Base-by-base conservation (phyloP, 1,284 basidiomycete species). In the Moesziomyces parantarcticus region DNA sequence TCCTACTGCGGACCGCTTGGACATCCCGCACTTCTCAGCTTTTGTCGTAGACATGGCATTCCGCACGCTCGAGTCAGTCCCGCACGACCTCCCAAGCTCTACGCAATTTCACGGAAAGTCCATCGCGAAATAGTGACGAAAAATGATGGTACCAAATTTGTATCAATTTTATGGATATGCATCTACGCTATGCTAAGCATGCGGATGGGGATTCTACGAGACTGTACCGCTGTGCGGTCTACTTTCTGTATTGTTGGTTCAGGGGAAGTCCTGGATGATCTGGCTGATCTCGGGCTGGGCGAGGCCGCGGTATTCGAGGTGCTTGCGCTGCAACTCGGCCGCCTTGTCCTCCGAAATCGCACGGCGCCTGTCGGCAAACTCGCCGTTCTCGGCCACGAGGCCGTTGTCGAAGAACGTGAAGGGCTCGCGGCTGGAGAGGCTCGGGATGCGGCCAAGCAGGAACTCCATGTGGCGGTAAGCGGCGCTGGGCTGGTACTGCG, bases 381-480 rank as follows among this genome's bases (percentile, higher is more conserved):
- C 14, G 8, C 47, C 43, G 21, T 49, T 48, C 29, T 61, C 32
- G 4, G 68, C 68, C 16, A 32, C 23, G 11, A 66, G 39, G 0
- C 63, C 63, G 36, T 62, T 66, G 42, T 72, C 56, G 23, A 53
- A 66, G 42, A 56, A 58, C 22, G 39, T 60, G 25, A 73, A 73
- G 11, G 69, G 69, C 14, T 42, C 29, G 14, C 41, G 32, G 47
- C 51, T 56, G 8, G 40, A 16, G 40, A 74, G 32, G 29, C 61
- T 69, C 29, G 60, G 52, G 21, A 80, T 67, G 26, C 79, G 60
- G 7, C 82, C 82, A 1, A 82, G 50, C 5, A 84, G 50, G 61
- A 75, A 83, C 45, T 83, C 59, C 20, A 76, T 62, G 39, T 78
- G 60, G 21, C 76, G 56, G 70, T 56, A 83, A 3, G 77, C 75